phyloP scores from a whole-genome alignment of 169 alveolate genomes.

The Plasmodium ovale region DNA sequence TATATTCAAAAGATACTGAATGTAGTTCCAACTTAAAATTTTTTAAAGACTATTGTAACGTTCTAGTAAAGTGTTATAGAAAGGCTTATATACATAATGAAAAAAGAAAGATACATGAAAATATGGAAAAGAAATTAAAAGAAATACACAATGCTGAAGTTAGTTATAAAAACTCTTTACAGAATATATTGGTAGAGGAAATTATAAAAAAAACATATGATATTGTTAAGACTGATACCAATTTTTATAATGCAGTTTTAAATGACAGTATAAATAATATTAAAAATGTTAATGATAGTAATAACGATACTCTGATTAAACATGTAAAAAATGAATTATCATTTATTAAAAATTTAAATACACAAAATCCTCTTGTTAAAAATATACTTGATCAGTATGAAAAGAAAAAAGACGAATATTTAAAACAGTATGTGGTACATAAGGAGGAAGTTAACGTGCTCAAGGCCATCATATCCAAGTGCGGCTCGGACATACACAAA shows the following conservation, averaged over 20 bases:
- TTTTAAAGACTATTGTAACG: conserved; percentile 58
- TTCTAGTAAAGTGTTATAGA: conserved; percentile 12
- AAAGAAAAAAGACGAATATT: conserved; percentile 22
- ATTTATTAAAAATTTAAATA: conserved; percentile 7
- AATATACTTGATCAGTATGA: conserved; percentile 50
- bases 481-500: conserved; percentile 8
- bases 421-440: conserved; percentile 21
- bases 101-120: conserved; percentile 17
- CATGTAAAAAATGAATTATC: conserved; percentile 8
- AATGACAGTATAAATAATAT: conserved; percentile 50
- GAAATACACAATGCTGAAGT: conserved; percentile 55
- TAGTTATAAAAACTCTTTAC: conserved; percentile 39
- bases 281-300: not conserved
- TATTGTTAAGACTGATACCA: conserved; percentile 10
- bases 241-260: conserved; percentile 14
- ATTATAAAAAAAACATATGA: conserved; percentile 32
- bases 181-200: conserved; percentile 33
- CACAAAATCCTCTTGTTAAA: conserved; percentile 21
- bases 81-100: conserved; percentile 32
- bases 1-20: conserved; percentile 78
- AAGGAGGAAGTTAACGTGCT: conserved; percentile 30
- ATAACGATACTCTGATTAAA: conserved; percentile 46
- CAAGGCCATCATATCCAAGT: conserved; percentile 13
- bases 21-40: conserved; percentile 73
- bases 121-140: conserved; percentile 53